These are phyloP conservation scores for Eucalyptus curtisii DNA, from an alignment of 345 rosid species.

Conservation along the genomic window DNA sequence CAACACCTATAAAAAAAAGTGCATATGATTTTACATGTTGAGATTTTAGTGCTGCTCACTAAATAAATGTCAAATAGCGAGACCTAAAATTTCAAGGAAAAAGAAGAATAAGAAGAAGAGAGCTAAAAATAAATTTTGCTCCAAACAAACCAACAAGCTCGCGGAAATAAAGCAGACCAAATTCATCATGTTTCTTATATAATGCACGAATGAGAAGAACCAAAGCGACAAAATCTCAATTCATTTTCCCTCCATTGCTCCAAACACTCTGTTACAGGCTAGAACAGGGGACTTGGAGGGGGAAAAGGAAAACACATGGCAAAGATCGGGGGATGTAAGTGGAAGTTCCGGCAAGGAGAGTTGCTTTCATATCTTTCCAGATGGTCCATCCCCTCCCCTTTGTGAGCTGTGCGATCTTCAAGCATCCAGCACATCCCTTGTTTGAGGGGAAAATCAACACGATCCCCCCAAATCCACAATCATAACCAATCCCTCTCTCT, in stretches of 20 bases:
- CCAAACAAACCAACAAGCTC: neutral
- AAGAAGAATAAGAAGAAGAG: neutral
- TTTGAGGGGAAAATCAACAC: neutral
- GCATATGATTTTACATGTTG: neutral
- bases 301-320: neutral
- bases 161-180: neutral
- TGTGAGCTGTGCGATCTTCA: neutral
- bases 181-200: neutral
- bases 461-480: neutral
- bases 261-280: neutral
- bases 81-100: neutral
- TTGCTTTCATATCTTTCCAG: neutral
- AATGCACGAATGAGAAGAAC: neutral
- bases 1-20: neutral
- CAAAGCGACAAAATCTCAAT: neutral
- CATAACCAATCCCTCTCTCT: neutral
- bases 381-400: neutral
- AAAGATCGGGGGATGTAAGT: neutral
- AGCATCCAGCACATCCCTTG: neutral
- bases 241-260: neutral
- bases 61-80: accelerated
- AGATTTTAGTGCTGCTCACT: neutral
- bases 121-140: neutral
- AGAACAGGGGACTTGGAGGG: neutral
- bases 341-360: neutral